A percentile compares a stretch with the other conserved stretches of the same genome.
Conservation (phyloP, 345 rosid species). For the Passiflora organensis region DNA sequence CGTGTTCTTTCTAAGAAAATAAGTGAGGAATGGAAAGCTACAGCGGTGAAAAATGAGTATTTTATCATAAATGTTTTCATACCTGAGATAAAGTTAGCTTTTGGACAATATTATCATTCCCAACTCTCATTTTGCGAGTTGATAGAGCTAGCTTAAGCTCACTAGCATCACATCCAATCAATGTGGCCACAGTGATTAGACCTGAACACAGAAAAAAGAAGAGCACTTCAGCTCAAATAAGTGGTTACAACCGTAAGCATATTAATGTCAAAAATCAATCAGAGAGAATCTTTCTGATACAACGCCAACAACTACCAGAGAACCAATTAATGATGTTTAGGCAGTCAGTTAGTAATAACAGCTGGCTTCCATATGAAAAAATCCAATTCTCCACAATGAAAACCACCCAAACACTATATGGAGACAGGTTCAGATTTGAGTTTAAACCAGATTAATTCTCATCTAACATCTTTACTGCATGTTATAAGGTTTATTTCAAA, state of each 20-base stretch:
- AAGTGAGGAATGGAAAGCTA: too few relatives aligned
- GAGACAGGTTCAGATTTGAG: neutral
- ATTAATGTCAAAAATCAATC: neutral
- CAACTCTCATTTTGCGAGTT: slow-evolving; percentile 91
- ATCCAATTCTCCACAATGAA: neutral
- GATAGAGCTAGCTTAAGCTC: slow-evolving; percentile 77
- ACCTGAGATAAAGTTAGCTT: slow-evolving; percentile 87
- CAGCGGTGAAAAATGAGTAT: too few relatives aligned
- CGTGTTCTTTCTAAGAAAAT: too few relatives aligned
- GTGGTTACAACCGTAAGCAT: neutral
- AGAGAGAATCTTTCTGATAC: neutral
- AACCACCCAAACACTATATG: neutral
- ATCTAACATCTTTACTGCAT: neutral
- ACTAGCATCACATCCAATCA: slow-evolving; percentile 67
- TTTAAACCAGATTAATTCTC: slow-evolving; percentile 1
- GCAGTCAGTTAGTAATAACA: neutral
- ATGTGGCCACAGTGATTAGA: slow-evolving; percentile 60
- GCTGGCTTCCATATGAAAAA: neutral
- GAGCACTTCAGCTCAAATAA: neutral
- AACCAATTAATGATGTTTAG: neutral
- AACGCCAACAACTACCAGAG: neutral
- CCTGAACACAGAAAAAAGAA: slow-evolving; percentile 38
- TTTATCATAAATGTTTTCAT: slow-evolving; percentile 11
- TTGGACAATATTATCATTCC: slow-evolving; percentile 82
- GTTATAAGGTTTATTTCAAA: neutral